These are phyloP conservation scores for Pascua sp. DNA, from an alignment of 1,284 basidiomycete species.

Conservation along the genomic window DNA sequence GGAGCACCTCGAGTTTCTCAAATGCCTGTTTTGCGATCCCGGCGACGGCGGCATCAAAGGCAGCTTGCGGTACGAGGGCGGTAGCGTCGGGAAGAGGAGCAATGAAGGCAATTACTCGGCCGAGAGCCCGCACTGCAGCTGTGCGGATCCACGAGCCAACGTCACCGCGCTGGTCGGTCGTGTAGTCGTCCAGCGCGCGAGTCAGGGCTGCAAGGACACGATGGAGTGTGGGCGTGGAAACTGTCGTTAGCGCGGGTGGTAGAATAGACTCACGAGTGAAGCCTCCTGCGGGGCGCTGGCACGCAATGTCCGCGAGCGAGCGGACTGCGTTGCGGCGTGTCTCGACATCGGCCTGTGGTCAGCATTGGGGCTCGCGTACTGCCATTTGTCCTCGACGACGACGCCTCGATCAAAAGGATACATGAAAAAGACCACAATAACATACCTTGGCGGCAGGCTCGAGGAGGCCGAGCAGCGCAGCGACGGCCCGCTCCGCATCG, in stretches of 20 bases:
- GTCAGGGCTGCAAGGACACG: conserved; percentile 47
- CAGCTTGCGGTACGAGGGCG: conserved; percentile 54
- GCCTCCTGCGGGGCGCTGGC: conserved; percentile 4
- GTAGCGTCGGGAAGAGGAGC: conserved; percentile 24
- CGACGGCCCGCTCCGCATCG: conserved; percentile 11
- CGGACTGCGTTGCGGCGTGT: conserved; percentile 37
- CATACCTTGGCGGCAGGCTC: conserved; percentile 22
- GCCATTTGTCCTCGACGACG: too few species aligned
- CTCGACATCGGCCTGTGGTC: conserved; percentile 40
- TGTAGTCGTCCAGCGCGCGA: conserved; percentile 78
- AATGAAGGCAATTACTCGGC: conserved; percentile 20
- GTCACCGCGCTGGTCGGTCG: conserved; percentile 90
- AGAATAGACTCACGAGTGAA: conserved; percentile 14
- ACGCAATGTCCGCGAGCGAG: conserved; percentile 30
- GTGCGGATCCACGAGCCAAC: conserved; percentile 95
- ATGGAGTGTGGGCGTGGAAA: conserved; percentile 8
- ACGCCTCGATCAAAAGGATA: too few species aligned
- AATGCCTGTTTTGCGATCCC: conserved; percentile 82
- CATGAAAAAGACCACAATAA: too few species aligned
- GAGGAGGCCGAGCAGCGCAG: conserved; percentile 28
- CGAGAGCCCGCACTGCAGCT: conserved; percentile 58
- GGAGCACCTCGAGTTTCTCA: conserved; percentile 85
- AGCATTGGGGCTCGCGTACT: too few species aligned
- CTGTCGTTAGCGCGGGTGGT: conserved; percentile 11
- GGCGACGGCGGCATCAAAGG: conserved; percentile 59